phyloP scores from a whole-genome alignment of 2,329 filamentous ascomycete genomes.

The Calonectria pteridis region DNA sequence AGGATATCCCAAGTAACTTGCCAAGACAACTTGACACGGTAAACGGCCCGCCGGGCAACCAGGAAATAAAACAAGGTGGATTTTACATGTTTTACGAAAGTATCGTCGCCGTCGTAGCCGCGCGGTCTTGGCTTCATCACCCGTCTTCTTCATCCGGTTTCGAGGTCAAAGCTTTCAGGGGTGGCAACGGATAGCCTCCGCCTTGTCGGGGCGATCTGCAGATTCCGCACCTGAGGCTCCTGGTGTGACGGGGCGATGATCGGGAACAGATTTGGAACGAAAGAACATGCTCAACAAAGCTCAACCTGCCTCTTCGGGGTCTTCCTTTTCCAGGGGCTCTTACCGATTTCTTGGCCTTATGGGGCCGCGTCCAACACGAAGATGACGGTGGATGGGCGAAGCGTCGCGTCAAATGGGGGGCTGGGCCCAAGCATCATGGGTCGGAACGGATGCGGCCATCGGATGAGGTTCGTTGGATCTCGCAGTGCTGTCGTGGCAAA shows the following conservation, averaged over 20 bases:
- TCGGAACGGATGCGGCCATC: constrained; percentile 24
- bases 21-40: not conserved
- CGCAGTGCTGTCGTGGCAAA: constrained; percentile 20
- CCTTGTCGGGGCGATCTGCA: constrained; percentile 25
- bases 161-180: constrained; percentile 13
- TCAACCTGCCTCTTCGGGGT: constrained; percentile 23
- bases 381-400: constrained; percentile 2
- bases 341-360: constrained; percentile 10
- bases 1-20: not conserved
- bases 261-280: constrained; percentile 21
- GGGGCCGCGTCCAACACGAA: constrained; percentile 16
- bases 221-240: constrained; percentile 20
- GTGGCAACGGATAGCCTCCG: constrained; percentile 12
- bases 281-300: constrained; percentile 1
- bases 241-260: constrained; percentile 11
- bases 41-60: not conserved
- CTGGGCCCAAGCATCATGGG: constrained; percentile 7
- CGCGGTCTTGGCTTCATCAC: constrained; percentile 3
- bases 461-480: constrained; percentile 39
- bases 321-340: constrained; percentile 8
- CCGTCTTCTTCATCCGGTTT: constrained; percentile 6
- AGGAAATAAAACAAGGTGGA: constrained; percentile 17
- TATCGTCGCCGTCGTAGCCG: constrained; percentile 18
- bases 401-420: constrained; percentile 15
- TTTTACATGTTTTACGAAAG: constrained; percentile 4